A percentile compares a stretch with the other conserved stretches of the same genome.
These are phyloP conservation scores for Takashimella koratensis DNA, from an alignment of 1,284 basidiomycete genomes.

Conservation along the genomic window DNA sequence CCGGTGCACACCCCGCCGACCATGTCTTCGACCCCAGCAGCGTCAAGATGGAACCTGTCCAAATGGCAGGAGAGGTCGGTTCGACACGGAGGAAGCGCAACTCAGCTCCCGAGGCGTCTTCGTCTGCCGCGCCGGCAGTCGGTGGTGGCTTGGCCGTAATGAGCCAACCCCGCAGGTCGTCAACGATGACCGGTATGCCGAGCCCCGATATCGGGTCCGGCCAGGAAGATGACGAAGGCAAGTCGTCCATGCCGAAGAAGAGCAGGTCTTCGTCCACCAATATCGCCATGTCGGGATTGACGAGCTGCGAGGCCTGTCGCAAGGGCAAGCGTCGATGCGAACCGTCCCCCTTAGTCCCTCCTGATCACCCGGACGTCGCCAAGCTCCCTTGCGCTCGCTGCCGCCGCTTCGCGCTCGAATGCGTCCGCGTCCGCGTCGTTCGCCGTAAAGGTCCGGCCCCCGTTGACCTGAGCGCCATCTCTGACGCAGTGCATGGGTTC, in stretches of 20 bases:
- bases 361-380: conserved; percentile 39
- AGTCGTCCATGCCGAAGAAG: background rate
- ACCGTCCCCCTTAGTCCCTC: conserved; percentile 39
- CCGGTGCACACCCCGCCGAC: background rate
- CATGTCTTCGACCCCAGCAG: no score
- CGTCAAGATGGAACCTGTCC: background rate
- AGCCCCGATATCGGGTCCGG: background rate
- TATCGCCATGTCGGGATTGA: background rate
- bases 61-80: background rate
- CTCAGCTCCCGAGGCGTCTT: background rate
- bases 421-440: conserved; percentile 32
- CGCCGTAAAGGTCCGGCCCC: conserved; percentile 40
- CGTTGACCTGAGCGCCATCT: conserved; percentile 30
- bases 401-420: conserved; percentile 40
- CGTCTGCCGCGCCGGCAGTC: background rate
- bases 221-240: background rate
- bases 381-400: conserved; percentile 43
- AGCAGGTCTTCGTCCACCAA: background rate
- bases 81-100: background rate
- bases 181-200: background rate
- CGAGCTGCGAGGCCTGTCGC: conserved; percentile 28
- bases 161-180: background rate
- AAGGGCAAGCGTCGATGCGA: conserved; percentile 43
- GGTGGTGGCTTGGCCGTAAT: background rate
- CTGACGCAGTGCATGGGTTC: conserved; percentile 32